These are phyloP conservation scores for Leishmania martiniquensis DNA, from an alignment of 208 protist genomes.

Conservation along the genomic window DNA sequence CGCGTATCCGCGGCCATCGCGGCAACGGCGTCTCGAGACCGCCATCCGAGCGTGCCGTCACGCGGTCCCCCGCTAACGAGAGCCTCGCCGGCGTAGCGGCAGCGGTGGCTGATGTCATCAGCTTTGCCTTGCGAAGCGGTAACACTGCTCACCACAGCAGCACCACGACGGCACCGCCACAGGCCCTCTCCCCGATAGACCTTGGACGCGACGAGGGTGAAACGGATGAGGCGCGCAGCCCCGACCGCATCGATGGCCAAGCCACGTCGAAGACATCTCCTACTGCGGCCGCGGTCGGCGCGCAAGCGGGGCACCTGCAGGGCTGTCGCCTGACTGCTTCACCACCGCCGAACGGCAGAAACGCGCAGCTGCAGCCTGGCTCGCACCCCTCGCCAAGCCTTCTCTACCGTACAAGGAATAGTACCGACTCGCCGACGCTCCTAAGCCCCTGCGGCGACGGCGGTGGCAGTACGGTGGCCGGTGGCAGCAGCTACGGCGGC, in stretches of 20 bases:
- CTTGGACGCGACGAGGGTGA: not conserved
- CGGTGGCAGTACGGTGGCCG: slow-evolving; percentile 1
- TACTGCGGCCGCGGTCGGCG: not conserved
- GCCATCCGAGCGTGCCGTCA: slow-evolving; percentile 8
- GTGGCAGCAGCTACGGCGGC: not conserved
- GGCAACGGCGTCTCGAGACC: not conserved
- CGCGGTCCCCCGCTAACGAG: slow-evolving; percentile 4
- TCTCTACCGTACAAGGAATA: not conserved
- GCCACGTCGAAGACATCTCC: not conserved
- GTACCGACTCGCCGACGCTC: not conserved
- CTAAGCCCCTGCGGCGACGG: not conserved
- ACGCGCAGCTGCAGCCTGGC: not conserved
- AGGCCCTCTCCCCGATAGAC: not conserved
- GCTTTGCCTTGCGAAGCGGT: not conserved
- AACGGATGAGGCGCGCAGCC: not conserved
- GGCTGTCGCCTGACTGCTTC: not conserved
- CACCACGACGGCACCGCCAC: not conserved
- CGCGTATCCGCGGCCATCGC: not conserved
- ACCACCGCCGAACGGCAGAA: not conserved
- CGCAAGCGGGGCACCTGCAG: not conserved
- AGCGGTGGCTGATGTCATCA: not conserved
- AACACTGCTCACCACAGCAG: not conserved
- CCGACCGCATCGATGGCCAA: not conserved
- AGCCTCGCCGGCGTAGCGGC: not conserved
- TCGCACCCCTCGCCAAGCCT: not conserved